Evolutionary conservation across 2,329 filamentous ascomycete genomes (phyloP).

Genomic region (Coleophoma cylindrospora): DNA sequence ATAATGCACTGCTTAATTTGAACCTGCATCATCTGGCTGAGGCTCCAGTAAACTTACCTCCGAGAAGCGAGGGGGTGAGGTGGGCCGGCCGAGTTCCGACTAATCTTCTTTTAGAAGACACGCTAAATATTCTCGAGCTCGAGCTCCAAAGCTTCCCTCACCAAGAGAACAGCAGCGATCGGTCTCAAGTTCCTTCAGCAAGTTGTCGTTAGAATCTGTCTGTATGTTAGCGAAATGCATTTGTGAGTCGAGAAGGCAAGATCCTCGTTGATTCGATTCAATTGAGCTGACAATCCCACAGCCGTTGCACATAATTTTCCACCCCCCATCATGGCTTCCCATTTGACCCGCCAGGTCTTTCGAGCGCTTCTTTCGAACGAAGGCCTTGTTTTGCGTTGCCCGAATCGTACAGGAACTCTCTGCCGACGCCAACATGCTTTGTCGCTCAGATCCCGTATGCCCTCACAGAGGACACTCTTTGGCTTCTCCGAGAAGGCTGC

Average conservation of each 20-base stretch:
- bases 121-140: no score
- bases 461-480: slow-evolving; percentile 52
- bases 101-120: no score
- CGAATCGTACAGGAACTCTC: slow-evolving; percentile 8
- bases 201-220: no score
- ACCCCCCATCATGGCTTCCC: slow-evolving; percentile 45
- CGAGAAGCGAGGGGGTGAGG: no score
- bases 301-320: slow-evolving; percentile 10
- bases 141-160: not conserved
- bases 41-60: no score
- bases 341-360: slow-evolving; percentile 55
- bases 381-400: slow-evolving; percentile 27
- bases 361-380: slow-evolving; percentile 49
- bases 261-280: no score
- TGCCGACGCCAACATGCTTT: slow-evolving; percentile 34
- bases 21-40: no score
- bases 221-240: slow-evolving; percentile 4
- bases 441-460: slow-evolving; percentile 23
- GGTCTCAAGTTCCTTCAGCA: no score
- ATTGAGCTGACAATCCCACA: no score
- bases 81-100: no score
- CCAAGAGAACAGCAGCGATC: no score
- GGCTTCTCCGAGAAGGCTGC: slow-evolving; percentile 56
- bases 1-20: no score
- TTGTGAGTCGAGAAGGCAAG: slow-evolving; percentile 4